Base-by-base conservation (phyloP, 2,329 filamentous ascomycete species). In the Magnaporthiopsis poae region DNA sequence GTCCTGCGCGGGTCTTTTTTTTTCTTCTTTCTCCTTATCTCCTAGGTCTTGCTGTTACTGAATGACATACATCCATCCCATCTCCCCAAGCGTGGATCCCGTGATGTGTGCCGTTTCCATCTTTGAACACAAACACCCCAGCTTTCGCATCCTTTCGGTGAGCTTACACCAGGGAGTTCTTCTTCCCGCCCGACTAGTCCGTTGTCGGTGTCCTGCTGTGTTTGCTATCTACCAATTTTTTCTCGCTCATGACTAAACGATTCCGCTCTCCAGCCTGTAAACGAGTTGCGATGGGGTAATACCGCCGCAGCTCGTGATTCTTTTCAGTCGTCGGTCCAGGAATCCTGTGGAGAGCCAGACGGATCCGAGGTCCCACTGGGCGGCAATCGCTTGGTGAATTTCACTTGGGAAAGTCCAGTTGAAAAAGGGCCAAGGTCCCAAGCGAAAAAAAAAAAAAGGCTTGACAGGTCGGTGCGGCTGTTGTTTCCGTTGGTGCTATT, bases 221-320 rank as follows among this genome's bases (percentile, higher is more conserved):
- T 56, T 56, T 9, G 46, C n/a, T 13, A 56, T 56, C 46, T 25
- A 8, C 46, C 21, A 56, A n/a, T n/a, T 5, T 31, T 52, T 52
- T 56, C 21, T 7, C 46, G 46, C 7, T 9, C 21, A 56, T 56
- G 46, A 56, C 46, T 56, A 56, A 56, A 56, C 18, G 46, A 56
- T 56, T 56, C 46, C 46, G 46, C 46, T 56, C 13, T 56, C 46
- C 7, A 56, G n/a, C 39, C 46, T 56, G 25, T 27, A 61, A 33
- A 13, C 21, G 63, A 64, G 62, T 68, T 65, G 61, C 52, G 62
- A 68, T 68, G 66, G 67, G 66, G 67, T 68, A 68, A 68, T 67
- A 29, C 36, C 61, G 36, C 61, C 36, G 36, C 39, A 13, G 5
- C 60, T 62, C 65, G 5, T 27, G 36, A 29, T 60, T 66, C 62